Evolutionary conservation across 768 basidiomycete species (phyloP).

Genomic region (Fomitopsis pulvina): DNA sequence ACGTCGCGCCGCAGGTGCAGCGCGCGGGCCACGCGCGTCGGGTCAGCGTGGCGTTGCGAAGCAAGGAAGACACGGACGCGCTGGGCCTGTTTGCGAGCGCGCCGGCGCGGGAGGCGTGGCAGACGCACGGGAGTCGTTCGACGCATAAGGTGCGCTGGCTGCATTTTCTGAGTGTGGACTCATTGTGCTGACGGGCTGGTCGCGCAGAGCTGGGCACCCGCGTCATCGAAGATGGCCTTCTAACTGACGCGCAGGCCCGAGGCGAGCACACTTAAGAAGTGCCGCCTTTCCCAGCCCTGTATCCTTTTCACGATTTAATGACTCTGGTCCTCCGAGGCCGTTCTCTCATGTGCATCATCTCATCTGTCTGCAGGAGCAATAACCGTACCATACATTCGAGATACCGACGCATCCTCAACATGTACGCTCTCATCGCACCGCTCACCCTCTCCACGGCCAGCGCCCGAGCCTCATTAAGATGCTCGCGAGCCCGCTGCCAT

Average conservation of each 20-base stretch:
- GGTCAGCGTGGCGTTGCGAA: conserved; percentile 32
- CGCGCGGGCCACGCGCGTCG: conserved; percentile 33
- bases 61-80: conserved; percentile 21
- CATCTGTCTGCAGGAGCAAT: too few relatives aligned
- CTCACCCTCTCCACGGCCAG: too few relatives aligned
- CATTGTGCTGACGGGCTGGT: neutral
- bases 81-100: conserved; percentile 8
- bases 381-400: too few relatives aligned
- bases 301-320: too few relatives aligned
- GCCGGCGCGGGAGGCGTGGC: conserved; percentile 10
- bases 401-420: too few relatives aligned
- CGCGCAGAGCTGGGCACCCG: conserved; percentile 11
- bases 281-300: too few relatives aligned
- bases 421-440: too few relatives aligned
- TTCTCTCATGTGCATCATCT: too few relatives aligned
- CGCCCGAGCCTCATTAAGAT: too few relatives aligned
- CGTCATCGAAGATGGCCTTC: neutral
- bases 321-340: too few relatives aligned
- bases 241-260: neutral
- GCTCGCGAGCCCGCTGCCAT: too few relatives aligned
- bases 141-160: conserved; percentile 12
- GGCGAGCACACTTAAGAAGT: too few relatives aligned
- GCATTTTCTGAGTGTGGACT: neutral
- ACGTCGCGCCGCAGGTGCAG: conserved; percentile 25
- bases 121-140: conserved; percentile 12